Evolutionary conservation across 768 basidiomycete genomes (phyloP), one percentile per base, ranked within the genome.

Genomic region (Podaxis carcinomalis): DNA sequence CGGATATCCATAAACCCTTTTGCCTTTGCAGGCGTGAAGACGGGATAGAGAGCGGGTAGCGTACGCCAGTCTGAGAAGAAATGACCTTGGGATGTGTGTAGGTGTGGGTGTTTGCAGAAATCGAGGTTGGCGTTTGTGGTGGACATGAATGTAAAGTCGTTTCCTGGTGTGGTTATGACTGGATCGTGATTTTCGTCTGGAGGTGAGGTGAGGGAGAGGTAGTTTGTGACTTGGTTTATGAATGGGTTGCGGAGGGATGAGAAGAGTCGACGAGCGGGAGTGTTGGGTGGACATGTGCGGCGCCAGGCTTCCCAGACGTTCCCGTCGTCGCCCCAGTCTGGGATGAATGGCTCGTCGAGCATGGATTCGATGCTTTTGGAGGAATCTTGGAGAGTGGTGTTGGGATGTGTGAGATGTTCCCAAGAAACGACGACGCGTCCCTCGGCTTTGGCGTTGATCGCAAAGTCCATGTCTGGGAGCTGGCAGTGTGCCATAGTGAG

Each of bases 21-120:
- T 0, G 89, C 87, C 68, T 90, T 93, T 0, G 94, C 92, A 1
- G 96, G 95, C 1, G 93, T 95, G 74, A 99, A 91, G 28, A 99
- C 84, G 5, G 97, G 97, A 72, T 92, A 95, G n/a, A 96, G 79
- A 1, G 84, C 84, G 10, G 90, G 84, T 61, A 98, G 87, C 0
- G 89, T 90, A 21, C 95, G 80, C 92, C 93, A 97, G 73, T 99
- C 96, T 16, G 92, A 93, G 83, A 97, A 98, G 74, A 97, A 98
- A 73, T 94, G 95, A 10, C 95, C 95, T 70, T 98, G 97, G 28
- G 82, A 81, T 68, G 90, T 87, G 65, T 89, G 94, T 19, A 90
- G 87, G 75, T 92, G 89, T 0, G 96, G 94, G 36, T 84, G 77
- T 35, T 75, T 68, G 73, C 97, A 99, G 69, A 90, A 95, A 68